These are phyloP conservation scores for Russula sp. DNA, from an alignment of 768 basidiomycete species.

Conservation along the genomic window DNA sequence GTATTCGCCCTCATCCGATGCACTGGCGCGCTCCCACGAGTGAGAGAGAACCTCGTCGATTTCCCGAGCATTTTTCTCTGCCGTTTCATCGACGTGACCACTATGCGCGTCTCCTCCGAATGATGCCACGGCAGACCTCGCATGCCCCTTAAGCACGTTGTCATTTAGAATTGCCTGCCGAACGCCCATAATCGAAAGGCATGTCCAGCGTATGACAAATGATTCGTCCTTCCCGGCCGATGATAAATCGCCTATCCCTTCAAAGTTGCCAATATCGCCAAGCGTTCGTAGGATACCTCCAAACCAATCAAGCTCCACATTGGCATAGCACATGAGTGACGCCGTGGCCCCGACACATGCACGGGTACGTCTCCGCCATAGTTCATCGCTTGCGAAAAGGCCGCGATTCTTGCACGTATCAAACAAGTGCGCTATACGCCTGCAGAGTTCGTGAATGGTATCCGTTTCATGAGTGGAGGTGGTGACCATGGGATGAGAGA, in stretches of 20 bases:
- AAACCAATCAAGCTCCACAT: not conserved
- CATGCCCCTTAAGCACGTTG: not conserved
- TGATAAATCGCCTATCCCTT: not conserved
- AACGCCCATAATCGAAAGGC: not conserved
- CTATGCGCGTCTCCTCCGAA: not conserved
- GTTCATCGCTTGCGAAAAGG: no score
- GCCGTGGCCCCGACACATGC: not conserved
- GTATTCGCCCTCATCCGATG: no score
- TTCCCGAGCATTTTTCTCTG: not conserved
- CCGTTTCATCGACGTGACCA: not conserved
- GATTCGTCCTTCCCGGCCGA: not conserved
- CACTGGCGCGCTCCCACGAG: not conserved
- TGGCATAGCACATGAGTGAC: not conserved
- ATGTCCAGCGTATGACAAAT: conserved; percentile 1
- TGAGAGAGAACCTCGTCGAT: not conserved
- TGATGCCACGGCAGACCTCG: not conserved
- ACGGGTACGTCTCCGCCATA: no score
- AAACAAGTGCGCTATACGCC: no score
- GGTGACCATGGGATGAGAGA: no score
- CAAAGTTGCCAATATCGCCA: not conserved
- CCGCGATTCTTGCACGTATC: no score
- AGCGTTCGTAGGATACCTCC: not conserved
- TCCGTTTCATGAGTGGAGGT: no score
- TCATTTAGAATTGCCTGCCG: not conserved
- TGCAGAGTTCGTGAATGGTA: no score